Evolutionary conservation across 192 early-diverging fungal species (phyloP).

Genomic region (Umbelopsis vinacea): DNA sequence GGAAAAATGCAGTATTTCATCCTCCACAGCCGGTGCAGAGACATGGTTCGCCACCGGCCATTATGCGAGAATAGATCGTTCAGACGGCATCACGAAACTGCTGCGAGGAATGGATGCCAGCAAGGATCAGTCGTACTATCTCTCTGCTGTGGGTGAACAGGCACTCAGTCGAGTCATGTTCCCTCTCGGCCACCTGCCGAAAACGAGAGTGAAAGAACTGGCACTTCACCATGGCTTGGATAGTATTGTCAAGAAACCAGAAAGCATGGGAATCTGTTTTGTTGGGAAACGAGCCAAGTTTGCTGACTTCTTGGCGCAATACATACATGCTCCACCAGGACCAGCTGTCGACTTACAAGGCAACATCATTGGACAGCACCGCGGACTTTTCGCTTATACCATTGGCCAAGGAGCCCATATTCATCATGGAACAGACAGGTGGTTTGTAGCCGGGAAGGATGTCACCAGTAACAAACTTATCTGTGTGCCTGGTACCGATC

Average conservation of each 20-base stretch:
- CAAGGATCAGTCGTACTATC: conserved; percentile 97
- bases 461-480: conserved; percentile 63
- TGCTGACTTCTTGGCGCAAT: conserved; percentile 62
- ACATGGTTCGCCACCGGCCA: conserved; percentile 53
- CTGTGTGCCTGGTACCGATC: conserved; percentile 53
- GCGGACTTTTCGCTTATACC: conserved; percentile 73
- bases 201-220: conserved; percentile 73
- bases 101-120: conserved; percentile 59
- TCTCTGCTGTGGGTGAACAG: conserved; percentile 64
- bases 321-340: conserved; percentile 37
- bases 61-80: conserved; percentile 53
- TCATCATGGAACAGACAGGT: conserved; percentile 63
- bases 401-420: conserved; percentile 82
- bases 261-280: conserved; percentile 98
- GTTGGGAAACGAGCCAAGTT: conserved; percentile 82
- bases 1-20: conserved; percentile 50
- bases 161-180: conserved; percentile 65
- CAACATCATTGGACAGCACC: conserved; percentile 53
- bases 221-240: conserved; percentile 61
- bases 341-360: conserved; percentile 37
- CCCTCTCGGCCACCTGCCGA: conserved; percentile 78
- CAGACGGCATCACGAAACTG: conserved; percentile 31
- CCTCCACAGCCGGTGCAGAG: not conserved
- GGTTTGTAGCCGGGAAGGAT: conserved; percentile 77
- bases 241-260: conserved; percentile 68